Conservation (phyloP, 179 eudicot species). For the Beta corolliflora region DNA sequence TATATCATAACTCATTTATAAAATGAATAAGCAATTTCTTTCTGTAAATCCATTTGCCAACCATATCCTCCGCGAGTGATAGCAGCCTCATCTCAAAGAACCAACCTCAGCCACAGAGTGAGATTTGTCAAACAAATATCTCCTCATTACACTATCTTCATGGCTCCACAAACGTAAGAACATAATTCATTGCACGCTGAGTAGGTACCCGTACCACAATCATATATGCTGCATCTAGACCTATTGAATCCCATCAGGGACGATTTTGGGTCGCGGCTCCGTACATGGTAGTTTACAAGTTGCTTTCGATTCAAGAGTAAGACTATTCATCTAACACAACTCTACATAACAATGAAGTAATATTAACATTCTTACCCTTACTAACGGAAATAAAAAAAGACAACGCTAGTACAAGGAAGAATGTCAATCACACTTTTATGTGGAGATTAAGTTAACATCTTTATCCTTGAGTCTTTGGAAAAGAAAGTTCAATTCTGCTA, state of each 20-base stretch:
- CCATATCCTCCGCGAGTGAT: slow-evolving; percentile 1
- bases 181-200: neutral
- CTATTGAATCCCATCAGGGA: neutral
- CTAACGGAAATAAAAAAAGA: too few relatives aligned
- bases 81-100: slow-evolving; percentile 7
- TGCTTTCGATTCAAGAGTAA: too few relatives aligned
- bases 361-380: too few relatives aligned
- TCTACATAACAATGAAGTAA: too few relatives aligned
- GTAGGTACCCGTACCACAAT: neutral
- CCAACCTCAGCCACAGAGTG: slow-evolving; percentile 24
- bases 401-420: too few relatives aligned
- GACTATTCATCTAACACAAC: too few relatives aligned
- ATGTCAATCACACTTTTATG: too few relatives aligned
- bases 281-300: too few relatives aligned
- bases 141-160: neutral
- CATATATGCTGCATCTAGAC: neutral
- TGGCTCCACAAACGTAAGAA: neutral
- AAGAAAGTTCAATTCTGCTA: neutral
- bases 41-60: neutral
- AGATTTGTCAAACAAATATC: neutral
- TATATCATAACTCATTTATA: too few relatives aligned
- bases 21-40: too few relatives aligned
- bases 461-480: neutral
- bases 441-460: too few relatives aligned
- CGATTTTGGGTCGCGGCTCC: too few relatives aligned